These are phyloP conservation scores for Neonectria faginata DNA, from an alignment of 2,329 filamentous ascomycete species.

Conservation along the genomic window DNA sequence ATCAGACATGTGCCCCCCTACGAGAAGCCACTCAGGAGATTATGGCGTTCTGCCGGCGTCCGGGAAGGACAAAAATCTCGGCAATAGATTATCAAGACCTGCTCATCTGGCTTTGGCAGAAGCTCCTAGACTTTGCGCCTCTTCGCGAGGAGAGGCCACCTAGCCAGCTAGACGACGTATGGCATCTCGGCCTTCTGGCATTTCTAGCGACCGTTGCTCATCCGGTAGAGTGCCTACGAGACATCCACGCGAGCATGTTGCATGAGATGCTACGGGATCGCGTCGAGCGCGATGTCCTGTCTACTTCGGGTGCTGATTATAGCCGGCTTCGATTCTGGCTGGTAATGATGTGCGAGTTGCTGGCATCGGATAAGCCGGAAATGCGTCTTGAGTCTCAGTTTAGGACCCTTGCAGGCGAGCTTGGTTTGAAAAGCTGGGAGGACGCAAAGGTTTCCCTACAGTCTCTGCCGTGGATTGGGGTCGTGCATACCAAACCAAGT, in stretches of 20 bases:
- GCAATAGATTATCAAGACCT: slow-evolving; percentile 33
- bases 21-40: slow-evolving; percentile 20
- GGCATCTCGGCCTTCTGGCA: slow-evolving; percentile 27
- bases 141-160: slow-evolving; percentile 19
- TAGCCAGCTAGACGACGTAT: slow-evolving; percentile 28
- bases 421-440: slow-evolving; percentile 23
- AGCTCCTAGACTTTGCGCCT: slow-evolving; percentile 31
- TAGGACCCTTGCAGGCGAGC: slow-evolving; percentile 1
- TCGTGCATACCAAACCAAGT: slow-evolving; percentile 30
- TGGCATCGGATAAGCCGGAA: slow-evolving; percentile 1
- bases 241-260: slow-evolving; percentile 17
- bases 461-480: slow-evolving; percentile 32
- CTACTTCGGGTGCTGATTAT: slow-evolving; percentile 22
- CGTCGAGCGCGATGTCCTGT: not conserved
- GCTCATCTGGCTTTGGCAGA: slow-evolving; percentile 31
- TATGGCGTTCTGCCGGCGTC: slow-evolving; percentile 24
- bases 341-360: slow-evolving; percentile 30
- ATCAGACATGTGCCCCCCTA: slow-evolving; percentile 18
- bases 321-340: slow-evolving; percentile 30
- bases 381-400: not conserved
- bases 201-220: slow-evolving; percentile 32
- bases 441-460: slow-evolving; percentile 13
- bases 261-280: slow-evolving; percentile 23
- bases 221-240: slow-evolving; percentile 16
- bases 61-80: slow-evolving; percentile 19